Conservation (phyloP, 2,329 filamentous ascomycete species). For the Macrophomina pseudophaseolina region DNA sequence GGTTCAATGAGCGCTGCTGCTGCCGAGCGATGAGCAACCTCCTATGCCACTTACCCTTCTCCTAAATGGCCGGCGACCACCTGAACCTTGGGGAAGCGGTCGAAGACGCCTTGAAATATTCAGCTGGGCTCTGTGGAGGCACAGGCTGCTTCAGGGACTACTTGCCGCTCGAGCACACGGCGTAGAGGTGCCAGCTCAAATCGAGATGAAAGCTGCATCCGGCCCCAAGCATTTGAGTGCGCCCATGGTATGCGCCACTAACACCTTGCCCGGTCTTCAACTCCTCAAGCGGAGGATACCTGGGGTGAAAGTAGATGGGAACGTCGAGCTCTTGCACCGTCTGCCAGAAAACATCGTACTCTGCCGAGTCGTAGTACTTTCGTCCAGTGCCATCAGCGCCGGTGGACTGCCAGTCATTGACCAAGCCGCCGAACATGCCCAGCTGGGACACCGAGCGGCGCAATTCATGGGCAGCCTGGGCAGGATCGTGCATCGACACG, state of each 20-base stretch:
- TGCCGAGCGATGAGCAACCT: background rate
- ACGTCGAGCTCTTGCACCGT: conserved; percentile 39
- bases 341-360: conserved; percentile 41
- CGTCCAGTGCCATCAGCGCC: conserved; percentile 36
- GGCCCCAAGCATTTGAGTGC: conserved; percentile 37
- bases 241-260: background rate
- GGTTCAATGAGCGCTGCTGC: background rate
- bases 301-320: conserved; percentile 42
- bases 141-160: no score
- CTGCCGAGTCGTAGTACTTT: conserved; percentile 39
- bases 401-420: conserved; percentile 47
- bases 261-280: background rate
- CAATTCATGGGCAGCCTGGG: conserved; percentile 39
- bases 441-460: conserved; percentile 40
- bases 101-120: conserved; percentile 43
- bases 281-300: conserved; percentile 31
- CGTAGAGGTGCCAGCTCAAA: conserved; percentile 53
- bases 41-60: conserved; percentile 34
- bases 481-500: conserved; percentile 41
- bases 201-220: conserved; percentile 49
- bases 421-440: conserved; percentile 67
- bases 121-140: background rate
- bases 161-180: conserved; percentile 41
- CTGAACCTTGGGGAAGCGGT: conserved; percentile 49
- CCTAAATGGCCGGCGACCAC: conserved; percentile 53